These are phyloP conservation scores for Auxenochlorella pyrenoidosa DNA, from an alignment of 139 green algal species.

Conservation along the genomic window DNA sequence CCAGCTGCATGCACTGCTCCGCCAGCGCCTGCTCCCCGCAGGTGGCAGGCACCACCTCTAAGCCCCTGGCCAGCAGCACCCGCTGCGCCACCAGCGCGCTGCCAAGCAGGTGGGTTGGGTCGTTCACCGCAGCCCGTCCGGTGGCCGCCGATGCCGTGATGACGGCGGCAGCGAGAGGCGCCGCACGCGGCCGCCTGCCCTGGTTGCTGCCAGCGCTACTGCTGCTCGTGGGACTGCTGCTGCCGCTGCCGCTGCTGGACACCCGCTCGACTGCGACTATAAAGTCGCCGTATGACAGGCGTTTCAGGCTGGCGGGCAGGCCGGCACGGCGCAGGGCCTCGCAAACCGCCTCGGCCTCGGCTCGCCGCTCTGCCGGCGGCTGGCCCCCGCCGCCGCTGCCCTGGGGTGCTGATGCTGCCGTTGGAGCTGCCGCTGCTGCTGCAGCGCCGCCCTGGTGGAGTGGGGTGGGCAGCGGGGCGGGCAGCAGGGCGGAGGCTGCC, in stretches of 20 bases:
- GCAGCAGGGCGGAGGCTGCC: constrained; percentile 26
- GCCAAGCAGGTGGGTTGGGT: neutral
- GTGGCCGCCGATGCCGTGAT: neutral
- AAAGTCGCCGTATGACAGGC: constrained; percentile 12
- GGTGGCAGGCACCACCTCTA: neutral
- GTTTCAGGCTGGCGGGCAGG: constrained; percentile 10
- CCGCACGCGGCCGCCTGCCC: neutral
- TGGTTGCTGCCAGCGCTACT: neutral
- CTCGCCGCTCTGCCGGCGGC: neutral
- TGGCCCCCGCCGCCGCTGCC: neutral
- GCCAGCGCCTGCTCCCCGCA: constrained; percentile 1
- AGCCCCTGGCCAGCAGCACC: constrained; percentile 1
- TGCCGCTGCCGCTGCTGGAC: neutral
- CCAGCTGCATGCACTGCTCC: neutral
- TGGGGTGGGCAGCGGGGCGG: neutral
- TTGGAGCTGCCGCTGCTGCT: neutral
- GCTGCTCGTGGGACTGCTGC: neutral
- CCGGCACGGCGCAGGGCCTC: neutral
- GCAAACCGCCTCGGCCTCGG: constrained; percentile 11
- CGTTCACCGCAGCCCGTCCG: constrained; percentile 17
- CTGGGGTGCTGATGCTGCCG: constrained; percentile 9
- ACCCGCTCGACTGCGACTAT: neutral
- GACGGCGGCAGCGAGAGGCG: neutral
- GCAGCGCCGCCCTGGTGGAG: neutral
- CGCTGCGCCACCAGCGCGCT: constrained; percentile 15